Base-by-base conservation (phyloP, 2,329 filamentous ascomycete genomes). In the Periconia digitata region DNA sequence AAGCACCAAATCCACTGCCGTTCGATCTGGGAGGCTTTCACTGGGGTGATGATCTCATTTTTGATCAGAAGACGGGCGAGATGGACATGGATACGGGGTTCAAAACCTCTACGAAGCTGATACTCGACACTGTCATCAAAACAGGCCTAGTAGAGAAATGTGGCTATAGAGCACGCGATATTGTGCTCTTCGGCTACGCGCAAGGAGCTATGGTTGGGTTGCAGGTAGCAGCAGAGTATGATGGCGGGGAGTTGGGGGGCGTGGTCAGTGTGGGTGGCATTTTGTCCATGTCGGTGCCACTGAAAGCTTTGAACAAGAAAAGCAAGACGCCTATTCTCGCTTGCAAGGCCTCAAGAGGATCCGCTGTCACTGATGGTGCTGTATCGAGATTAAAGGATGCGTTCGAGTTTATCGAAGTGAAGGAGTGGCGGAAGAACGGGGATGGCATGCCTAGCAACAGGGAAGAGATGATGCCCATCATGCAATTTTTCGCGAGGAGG, bases 381-480 rank as follows among this genome's bases (percentile, higher is more conserved):
- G 76, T 86, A 15, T 79, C 84, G n/a, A 75, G 79, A 48, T 73
- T 91, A 29, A 86, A 84, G 66, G 74, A 76, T 36, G 79, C 82
- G 46, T 94, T 92, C 70, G 74, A 78, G 36, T 66, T 66, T 38
- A 52, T 69, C 3, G 70, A 74, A 53, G 46, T 72, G 39, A 66
- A 64, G 44, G 70, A 72, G 43, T 74, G 71, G 71, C 68, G 60
- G 62, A 83, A 85, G 64, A 71, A 69, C 2, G 88, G 86, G 6
- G 90, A 95, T 69, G 81, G 80, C 1, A 96, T 96, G 92, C 90
- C 91, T n/a, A 76, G 78, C 39, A 86, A 80, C 66, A 79, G 87
- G 44, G 90, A 95, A 10, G 92, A 97, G 77, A 92, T 95, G 80
- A 66, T 92, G 62, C 91, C 92, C 0, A 81, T 96, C 51, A 96